Percentiles rank a stretch among this genome's conserved stretches.
These are phyloP conservation scores for Plenodomus lindquistii DNA, from an alignment of 2,329 filamentous ascomycete genomes.

Conservation along the genomic window DNA sequence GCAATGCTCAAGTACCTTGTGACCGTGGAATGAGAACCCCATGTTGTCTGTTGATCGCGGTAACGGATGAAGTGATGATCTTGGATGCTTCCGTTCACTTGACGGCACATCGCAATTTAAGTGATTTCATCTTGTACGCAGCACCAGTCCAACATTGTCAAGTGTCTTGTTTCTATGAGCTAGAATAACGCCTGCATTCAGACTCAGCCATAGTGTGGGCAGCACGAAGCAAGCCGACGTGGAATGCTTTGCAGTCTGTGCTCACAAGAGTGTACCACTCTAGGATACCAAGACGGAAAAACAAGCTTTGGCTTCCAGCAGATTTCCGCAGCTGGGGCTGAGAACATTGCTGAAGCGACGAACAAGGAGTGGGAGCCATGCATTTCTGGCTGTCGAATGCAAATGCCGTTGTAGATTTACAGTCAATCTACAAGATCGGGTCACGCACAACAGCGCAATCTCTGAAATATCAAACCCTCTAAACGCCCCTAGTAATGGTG, in stretches of 20 bases:
- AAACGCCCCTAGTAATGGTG: no score
- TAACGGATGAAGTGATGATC: not conserved
- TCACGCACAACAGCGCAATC: no score
- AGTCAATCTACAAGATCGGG: not conserved
- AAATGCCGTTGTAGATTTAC: not conserved
- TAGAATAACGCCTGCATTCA: conserved; percentile 3
- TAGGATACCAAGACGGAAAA: not conserved
- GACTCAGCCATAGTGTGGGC: conserved; percentile 1
- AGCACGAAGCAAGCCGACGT: not conserved
- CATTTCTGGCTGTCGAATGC: not conserved
- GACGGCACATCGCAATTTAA: conserved; percentile 6
- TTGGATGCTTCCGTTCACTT: not conserved
- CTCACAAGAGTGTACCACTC: not conserved
- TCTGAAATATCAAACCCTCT: no score
- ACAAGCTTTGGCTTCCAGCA: not conserved
- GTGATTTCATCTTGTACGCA: not conserved
- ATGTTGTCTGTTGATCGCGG: conserved; percentile 15
- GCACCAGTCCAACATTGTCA: conserved; percentile 2
- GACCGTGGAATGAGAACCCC: conserved; percentile 40
- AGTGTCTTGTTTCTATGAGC: conserved; percentile 13
- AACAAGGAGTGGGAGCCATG: not conserved
- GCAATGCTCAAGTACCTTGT: conserved; percentile 15
- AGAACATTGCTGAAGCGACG: not conserved
- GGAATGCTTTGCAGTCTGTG: not conserved
- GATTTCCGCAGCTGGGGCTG: not conserved